Evolutionary conservation across 2,329 filamentous ascomycete genomes (phyloP).

Genomic region (Clonostachys chloroleuca): DNA sequence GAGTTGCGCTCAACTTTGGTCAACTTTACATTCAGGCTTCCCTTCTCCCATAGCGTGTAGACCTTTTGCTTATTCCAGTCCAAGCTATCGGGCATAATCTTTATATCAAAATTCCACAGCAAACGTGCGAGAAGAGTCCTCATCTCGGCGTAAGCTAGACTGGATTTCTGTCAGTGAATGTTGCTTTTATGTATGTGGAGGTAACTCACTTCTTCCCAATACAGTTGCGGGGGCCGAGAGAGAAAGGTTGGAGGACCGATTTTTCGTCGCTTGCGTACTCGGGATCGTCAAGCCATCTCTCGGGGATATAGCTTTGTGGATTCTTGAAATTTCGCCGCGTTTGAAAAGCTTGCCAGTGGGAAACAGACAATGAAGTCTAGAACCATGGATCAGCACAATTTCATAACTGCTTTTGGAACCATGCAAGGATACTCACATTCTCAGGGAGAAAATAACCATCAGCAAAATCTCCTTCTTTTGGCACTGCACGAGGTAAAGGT

Average conservation of each 20-base stretch:
- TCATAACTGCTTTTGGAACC: no score
- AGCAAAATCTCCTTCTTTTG: not conserved
- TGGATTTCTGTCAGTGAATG: no score
- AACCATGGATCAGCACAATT: no score
- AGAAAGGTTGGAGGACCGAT: conserved; percentile 18
- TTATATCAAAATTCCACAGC: conserved; percentile 19
- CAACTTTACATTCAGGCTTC: no score
- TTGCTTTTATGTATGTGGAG: no score
- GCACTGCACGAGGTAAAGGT: conserved; percentile 7
- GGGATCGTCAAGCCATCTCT: conserved; percentile 23
- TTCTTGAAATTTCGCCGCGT: conserved; percentile 25
- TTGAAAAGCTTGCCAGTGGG: no score
- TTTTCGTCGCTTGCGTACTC: conserved; percentile 12
- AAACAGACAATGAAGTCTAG: no score
- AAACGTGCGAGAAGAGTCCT: conserved; percentile 16
- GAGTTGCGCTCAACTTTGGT: no score
- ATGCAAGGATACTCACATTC: not conserved
- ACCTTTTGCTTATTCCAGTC: no score
- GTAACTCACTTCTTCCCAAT: no score
- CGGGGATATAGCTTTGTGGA: conserved; percentile 26
- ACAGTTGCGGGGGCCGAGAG: conserved; percentile 8
- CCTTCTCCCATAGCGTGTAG: no score
- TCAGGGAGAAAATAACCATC: not conserved
- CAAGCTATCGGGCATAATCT: no score
- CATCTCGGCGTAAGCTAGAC: conserved; percentile 22